Evolutionary conservation across 345 rosid species (phyloP), one percentile per base, ranked within the genome.

Genomic region (Salix brachista): DNA sequence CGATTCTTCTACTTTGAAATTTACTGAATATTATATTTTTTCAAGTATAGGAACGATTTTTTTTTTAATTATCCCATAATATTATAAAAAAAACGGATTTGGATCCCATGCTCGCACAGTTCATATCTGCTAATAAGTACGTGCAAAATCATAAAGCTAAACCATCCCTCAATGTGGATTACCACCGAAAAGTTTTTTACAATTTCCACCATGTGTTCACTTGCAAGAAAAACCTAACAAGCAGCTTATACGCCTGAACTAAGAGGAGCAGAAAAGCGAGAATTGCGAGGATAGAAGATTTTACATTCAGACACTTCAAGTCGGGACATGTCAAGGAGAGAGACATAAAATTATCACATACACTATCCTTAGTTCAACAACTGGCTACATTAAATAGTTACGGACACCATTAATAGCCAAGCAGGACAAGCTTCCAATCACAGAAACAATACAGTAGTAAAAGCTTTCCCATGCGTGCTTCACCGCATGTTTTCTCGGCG

Each of bases 401-500:
- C 54, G 36, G 17, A 1, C 18, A 48, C 39, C 52, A 68, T n/a
- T 0, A 9, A 34, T 6, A 61, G 17, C 13, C 66, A 62, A 6
- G 34, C 12, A 50, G n/a, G 26, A 44, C 5, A 42, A 32, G 65
- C 44, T n/a, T 26, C 54, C 41, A 26, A 26, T 18, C 65, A 54
- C 34, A 71, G 16, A 65, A 50, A 56, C 83, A 84, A 78, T 81
- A 83, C 84, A 78, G 66, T 41, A 34, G 36, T 5, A 34, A 34
- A 58, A 60, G n/a, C 25, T 65, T 48, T 58, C 58, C 10, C 61
- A 41, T 60, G 16, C 50, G 32, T 32, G 54, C 60, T 73, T 90
- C 85, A 91, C 61, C 92, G 80, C 71, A 77, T 82, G 78, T 89
- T 92, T 78, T 93, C 97, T 78, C 91, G 83, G 79, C 97, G 92